Evolutionary conservation across 257 asterid genomes (phyloP).

Genomic region (Plantago major): DNA sequence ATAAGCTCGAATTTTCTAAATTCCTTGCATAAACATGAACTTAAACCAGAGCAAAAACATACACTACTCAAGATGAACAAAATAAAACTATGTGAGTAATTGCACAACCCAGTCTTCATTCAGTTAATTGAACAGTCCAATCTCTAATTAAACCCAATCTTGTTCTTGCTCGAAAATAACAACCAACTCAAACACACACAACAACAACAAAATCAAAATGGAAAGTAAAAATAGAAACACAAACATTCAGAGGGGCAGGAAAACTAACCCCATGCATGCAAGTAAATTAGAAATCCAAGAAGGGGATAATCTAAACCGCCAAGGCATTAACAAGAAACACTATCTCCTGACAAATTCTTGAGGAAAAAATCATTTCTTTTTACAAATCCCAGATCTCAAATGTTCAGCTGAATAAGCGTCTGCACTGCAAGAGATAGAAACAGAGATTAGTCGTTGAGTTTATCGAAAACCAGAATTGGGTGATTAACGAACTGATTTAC

Average conservation of each 20-base stretch:
- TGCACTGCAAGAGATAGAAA: slow-evolving; percentile 22
- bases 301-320: slow-evolving; percentile 36
- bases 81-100: too few relatives aligned
- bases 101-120: background rate
- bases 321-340: slow-evolving; percentile 31
- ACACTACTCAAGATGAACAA: too few relatives aligned
- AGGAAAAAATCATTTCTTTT: slow-evolving; percentile 21
- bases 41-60: too few relatives aligned
- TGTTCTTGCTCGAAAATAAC: too few relatives aligned
- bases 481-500: too few relatives aligned
- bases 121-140: too few relatives aligned
- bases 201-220: background rate
- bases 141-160: too few relatives aligned
- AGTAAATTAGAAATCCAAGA: slow-evolving; percentile 51
- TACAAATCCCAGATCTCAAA: slow-evolving; percentile 41
- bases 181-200: background rate
- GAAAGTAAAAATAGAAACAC: slow-evolving; percentile 1
- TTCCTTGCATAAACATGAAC: too few relatives aligned
- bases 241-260: slow-evolving; percentile 17
- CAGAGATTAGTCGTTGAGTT: too few relatives aligned
- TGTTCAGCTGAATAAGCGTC: slow-evolving; percentile 15
- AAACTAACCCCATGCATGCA: slow-evolving; percentile 93
- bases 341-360: slow-evolving; percentile 17
- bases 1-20: too few relatives aligned
- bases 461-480: too few relatives aligned